phyloP scores from a whole-genome alignment of 495 filamentous ascomycete species.

The Ascodesmis nigricans region DNA sequence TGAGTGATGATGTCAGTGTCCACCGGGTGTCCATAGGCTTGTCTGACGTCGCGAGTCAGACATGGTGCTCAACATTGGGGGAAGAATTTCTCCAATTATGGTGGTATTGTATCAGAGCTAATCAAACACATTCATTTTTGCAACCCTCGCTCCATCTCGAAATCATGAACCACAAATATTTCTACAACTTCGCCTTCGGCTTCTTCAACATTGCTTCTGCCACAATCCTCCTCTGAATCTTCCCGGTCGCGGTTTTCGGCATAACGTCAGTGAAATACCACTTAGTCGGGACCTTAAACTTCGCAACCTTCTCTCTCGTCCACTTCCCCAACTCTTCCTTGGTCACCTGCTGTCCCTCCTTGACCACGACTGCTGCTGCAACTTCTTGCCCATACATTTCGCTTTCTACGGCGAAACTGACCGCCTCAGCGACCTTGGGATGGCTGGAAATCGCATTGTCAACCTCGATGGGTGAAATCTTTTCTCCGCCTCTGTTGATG shows the following conservation, averaged over 20 bases:
- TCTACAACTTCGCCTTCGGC: slow-evolving; percentile 15
- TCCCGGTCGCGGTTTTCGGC: slow-evolving; percentile 80
- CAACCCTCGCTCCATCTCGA: too few species aligned
- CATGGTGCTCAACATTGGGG: too few species aligned
- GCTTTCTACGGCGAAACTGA: slow-evolving; percentile 56
- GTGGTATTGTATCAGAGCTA: too few species aligned
- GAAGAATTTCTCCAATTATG: too few species aligned
- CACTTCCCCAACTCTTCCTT: slow-evolving; percentile 40
- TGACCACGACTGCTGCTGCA: slow-evolving; percentile 54
- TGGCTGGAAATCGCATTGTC: slow-evolving; percentile 55
- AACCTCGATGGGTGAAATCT: slow-evolving; percentile 64
- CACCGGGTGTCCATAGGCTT: too few species aligned
- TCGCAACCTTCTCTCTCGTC: slow-evolving; percentile 43
- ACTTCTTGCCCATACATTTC: slow-evolving; percentile 67
- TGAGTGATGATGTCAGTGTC: too few species aligned
- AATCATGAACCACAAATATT: too few species aligned
- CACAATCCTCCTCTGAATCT: slow-evolving; percentile 60
- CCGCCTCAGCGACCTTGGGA: slow-evolving; percentile 48
- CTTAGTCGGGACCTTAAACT: slow-evolving; percentile 74
- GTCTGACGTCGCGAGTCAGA: too few species aligned
- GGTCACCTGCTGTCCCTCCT: slow-evolving; percentile 30
- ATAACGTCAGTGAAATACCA: slow-evolving; percentile 58
- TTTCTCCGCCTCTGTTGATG: slow-evolving; percentile 67
- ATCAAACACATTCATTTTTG: too few species aligned
- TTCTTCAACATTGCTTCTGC: slow-evolving; percentile 53